Percentiles rank a stretch among this genome's conserved stretches.
phyloP scores from a whole-genome alignment of 805 yeast species.

The Candida fluviatilis region DNA sequence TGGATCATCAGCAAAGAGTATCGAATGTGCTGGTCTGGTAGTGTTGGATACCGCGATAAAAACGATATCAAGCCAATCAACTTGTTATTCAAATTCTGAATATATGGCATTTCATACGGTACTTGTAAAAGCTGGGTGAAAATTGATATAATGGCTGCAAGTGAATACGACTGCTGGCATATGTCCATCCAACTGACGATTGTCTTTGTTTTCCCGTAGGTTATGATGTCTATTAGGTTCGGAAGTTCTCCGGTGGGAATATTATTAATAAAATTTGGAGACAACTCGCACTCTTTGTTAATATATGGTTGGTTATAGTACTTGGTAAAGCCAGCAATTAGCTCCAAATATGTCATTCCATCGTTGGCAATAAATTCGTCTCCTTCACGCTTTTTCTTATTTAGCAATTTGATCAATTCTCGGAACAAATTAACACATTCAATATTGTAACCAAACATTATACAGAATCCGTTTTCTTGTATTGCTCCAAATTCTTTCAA shows the following conservation, averaged over 20 bases:
- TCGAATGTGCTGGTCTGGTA: conserved; percentile 5
- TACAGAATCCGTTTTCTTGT: conserved; percentile 42
- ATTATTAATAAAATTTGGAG: conserved; percentile 1
- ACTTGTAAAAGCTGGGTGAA: conserved; percentile 32
- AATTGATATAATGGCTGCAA: conserved; percentile 29
- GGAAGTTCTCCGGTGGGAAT: background rate
- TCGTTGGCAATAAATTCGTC: conserved; percentile 7
- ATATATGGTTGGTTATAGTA: conserved; percentile 7
- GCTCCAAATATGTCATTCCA: conserved; percentile 8
- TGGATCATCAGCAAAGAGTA: conserved; percentile 41
- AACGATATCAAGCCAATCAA: conserved; percentile 8
- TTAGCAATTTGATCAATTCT: conserved; percentile 37
- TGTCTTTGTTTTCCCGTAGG: conserved; percentile 1
- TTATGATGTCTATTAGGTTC: conserved; percentile 8
- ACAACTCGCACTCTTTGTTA: conserved; percentile 5
- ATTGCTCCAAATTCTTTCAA: conserved; percentile 40
- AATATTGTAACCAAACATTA: conserved; percentile 46
- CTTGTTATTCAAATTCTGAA: conserved; percentile 13
- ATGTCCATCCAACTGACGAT: conserved; percentile 49
- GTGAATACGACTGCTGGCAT: conserved; percentile 43
- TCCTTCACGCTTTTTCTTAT: conserved; percentile 16
- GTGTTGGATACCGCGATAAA: conserved; percentile 3
- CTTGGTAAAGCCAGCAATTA: conserved; percentile 9
- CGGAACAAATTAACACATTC: conserved; percentile 31
- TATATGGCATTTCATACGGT: conserved; percentile 33